Evolutionary conservation across 352 stramenopile genomes (phyloP).

Genomic region (Globisporangium barbulae): DNA sequence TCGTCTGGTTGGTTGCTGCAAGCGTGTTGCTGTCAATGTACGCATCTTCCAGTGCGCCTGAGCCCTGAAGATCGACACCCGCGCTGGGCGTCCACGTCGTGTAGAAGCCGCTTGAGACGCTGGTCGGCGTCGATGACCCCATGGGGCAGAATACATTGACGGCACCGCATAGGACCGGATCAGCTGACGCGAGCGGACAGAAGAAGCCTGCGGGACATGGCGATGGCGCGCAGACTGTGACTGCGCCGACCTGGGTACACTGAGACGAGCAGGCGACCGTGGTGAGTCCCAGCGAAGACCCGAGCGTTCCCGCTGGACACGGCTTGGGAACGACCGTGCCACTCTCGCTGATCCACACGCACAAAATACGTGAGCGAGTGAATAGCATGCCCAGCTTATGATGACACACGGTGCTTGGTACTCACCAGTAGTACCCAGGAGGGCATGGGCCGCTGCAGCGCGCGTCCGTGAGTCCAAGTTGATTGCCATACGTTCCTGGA

Average conservation of each 20-base stretch:
- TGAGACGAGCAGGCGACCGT: constrained; percentile 42
- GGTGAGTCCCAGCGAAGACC: constrained; percentile 29
- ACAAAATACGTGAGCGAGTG: not conserved
- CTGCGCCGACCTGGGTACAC: constrained; percentile 26
- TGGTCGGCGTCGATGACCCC: constrained; percentile 39
- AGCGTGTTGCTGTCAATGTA: constrained; percentile 42
- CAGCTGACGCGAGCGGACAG: constrained; percentile 39
- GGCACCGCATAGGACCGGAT: constrained; percentile 34
- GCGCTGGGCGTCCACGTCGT: constrained; percentile 38
- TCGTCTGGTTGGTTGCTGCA: constrained; percentile 35
- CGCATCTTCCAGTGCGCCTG: constrained; percentile 23
- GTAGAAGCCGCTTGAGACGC: constrained; percentile 45
- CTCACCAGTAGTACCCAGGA: constrained; percentile 54
- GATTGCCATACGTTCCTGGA: constrained; percentile 38
- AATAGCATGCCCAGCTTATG: no score
- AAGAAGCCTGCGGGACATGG: constrained; percentile 54
- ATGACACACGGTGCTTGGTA: not conserved
- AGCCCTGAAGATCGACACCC: constrained; percentile 5
- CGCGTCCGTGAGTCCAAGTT: constrained; percentile 28
- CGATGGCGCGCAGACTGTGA: constrained; percentile 37
- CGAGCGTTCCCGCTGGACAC: constrained; percentile 49
- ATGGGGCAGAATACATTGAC: constrained; percentile 41
- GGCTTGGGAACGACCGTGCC: constrained; percentile 33
- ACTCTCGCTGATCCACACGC: constrained; percentile 21
- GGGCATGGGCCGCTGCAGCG: constrained; percentile 52